Evolutionary conservation across 2,329 filamentous ascomycete genomes (phyloP), one percentile per base, ranked within the genome.

Genomic region (Fusarium armeniacum): DNA sequence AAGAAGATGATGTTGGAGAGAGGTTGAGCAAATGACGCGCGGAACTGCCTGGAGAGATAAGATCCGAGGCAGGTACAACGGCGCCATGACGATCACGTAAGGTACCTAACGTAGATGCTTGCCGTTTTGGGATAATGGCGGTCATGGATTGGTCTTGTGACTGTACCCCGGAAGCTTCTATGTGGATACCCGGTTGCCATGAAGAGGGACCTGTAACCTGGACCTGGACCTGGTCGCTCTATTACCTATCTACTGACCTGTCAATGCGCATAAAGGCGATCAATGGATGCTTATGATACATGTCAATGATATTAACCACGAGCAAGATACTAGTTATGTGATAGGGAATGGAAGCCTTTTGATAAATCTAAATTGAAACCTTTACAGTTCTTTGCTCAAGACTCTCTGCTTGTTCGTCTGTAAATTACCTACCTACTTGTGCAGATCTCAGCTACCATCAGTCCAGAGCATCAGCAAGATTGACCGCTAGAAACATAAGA

Each of bases 41-140:
- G 55, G 56, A 70, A 35, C 32, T 59, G 53, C 43, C 46, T 49
- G 36, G 46, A 44, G 24, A 47, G 56, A 63, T 71, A 55, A 67
- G 67, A 54, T 62, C 58, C 38, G 35, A 46, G 49, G 51, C 62
- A 70, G 67, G 67, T 32, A 46, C 44, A 46, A 22, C n/a, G 22
- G 44, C 44, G n/a, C 62, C 54, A 70, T 70, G 67, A 64, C 62
- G 63, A 70, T 70, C 67, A 70, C 67, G 67, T 70, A 70, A 70
- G 67, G 40, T 40, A 20, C 36, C n/a, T 40, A 22, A 40, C n/a
- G 55, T 32, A 66, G 56, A 57, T 65, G 52, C 67, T 67, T 71
- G 63, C 67, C 63, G 67, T 52, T 70, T 70, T 64, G 58, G 67
- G 67, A 35, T 47, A 22, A 53, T 55, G 52, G 51, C 30, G 43